Percentiles rank a stretch among this genome's conserved stretches.
Evolutionary conservation across 2,329 filamentous ascomycete genomes (phyloP).

Genomic region (Lasiodiplodia sp.): DNA sequence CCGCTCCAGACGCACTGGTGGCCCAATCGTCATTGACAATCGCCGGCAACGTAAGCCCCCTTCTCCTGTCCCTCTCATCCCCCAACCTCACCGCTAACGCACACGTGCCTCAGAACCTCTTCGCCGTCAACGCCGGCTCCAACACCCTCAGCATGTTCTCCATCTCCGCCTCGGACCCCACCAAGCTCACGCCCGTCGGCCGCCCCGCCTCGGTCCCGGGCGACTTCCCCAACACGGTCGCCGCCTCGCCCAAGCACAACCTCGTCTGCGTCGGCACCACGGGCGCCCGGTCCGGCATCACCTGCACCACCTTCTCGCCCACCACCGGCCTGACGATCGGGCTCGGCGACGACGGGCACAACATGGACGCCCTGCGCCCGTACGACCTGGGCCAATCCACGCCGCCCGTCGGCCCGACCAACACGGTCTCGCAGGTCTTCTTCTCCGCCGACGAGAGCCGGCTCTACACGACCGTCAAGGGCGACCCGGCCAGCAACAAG

Average conservation of each 20-base stretch:
- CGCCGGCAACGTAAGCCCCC: slow-evolving; percentile 56
- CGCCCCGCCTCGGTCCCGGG: slow-evolving; percentile 44
- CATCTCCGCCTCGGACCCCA: slow-evolving; percentile 42
- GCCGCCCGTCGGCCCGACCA: slow-evolving; percentile 64
- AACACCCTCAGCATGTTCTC: slow-evolving; percentile 50
- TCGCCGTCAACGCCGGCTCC: slow-evolving; percentile 58
- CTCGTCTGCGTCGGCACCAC: slow-evolving; percentile 50
- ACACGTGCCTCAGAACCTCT: slow-evolving; percentile 52
- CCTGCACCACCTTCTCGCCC: slow-evolving; percentile 44
- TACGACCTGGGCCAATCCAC: slow-evolving; percentile 64
- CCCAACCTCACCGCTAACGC: background rate
- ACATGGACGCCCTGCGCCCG: slow-evolving; percentile 44
- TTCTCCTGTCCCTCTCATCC: background rate
- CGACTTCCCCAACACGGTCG: slow-evolving; percentile 50
- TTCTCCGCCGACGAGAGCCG: slow-evolving; percentile 63
- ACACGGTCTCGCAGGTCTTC: slow-evolving; percentile 67
- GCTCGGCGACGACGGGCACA: slow-evolving; percentile 10
- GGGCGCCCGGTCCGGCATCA: slow-evolving; percentile 46
- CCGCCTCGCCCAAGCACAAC: slow-evolving; percentile 45
- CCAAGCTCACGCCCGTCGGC: slow-evolving; percentile 42
- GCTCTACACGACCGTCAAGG: slow-evolving; percentile 67
- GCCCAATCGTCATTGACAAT: slow-evolving; percentile 60
- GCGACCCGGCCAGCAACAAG: slow-evolving; percentile 61
- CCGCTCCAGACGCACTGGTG: slow-evolving; percentile 59
- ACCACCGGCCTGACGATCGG: slow-evolving; percentile 36